Conservation (phyloP, 2,329 filamentous ascomycete genomes). For the Chaetomiaceae sp. region DNA sequence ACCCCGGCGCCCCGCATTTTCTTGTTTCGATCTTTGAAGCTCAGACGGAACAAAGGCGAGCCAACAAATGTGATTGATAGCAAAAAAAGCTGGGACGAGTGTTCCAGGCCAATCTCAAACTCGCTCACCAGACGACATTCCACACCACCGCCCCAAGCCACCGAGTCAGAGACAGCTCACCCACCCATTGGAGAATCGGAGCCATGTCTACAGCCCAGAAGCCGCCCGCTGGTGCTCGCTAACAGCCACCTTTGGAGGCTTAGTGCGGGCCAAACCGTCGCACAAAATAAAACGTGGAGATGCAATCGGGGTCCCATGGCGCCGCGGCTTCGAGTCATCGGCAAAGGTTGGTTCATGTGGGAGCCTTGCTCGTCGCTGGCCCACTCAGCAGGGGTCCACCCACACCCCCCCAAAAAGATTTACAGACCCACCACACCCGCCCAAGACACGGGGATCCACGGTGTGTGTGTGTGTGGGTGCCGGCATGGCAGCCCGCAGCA, state of each 20-base stretch:
- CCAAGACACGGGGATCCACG: background rate
- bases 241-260: slow-evolving; percentile 8
- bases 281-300: background rate
- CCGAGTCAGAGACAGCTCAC: no score
- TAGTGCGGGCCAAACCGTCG: background rate
- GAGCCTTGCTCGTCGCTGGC: no score
- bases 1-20: background rate
- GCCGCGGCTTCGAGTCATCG: no score
- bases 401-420: background rate
- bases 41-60: no score
- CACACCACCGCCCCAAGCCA: no score
- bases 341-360: no score
- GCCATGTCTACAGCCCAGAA: background rate
- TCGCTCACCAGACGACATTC: background rate
- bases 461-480: no score
- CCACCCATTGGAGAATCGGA: no score
- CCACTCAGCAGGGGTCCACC: no score
- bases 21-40: background rate
- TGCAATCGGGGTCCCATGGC: no score
- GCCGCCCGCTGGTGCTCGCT: background rate
- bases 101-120: background rate
- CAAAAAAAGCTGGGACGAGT: background rate
- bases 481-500: no score
- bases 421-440: background rate
- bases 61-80: no score